Base-by-base conservation (phyloP, 192 early-diverging fungal species). In the Backusella sp. region DNA sequence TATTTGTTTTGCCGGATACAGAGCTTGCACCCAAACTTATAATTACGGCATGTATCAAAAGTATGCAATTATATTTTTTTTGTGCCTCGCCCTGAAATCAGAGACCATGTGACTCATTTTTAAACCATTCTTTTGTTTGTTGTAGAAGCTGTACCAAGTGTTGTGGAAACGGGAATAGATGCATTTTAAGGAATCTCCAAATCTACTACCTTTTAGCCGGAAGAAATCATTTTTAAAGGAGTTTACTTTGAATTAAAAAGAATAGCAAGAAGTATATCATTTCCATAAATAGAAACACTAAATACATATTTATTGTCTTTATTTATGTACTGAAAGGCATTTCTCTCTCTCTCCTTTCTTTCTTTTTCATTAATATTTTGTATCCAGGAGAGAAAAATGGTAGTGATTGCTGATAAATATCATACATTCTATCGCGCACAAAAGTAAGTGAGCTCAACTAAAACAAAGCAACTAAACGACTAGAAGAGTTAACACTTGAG, bases 261-360 rank as follows among this genome's bases (percentile, higher is more conserved):
- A 62, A 62, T 14, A 0, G 9, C 26, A 26, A 62, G 56, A 62
- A 28, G 12, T 62, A 62, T 12, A 62, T 2, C 1, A 62, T 14
- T 62, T 62, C 56, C 56, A 62, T 26, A 62, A 62, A 62, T 62
- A 62, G 56, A 23, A 62, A 26, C 21, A 59, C 53, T 59, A 26
- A 59, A 59, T 59, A 23, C 53, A 59, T 59, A 23, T 26, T 21
- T 23, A 59, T 4, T 59, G 9, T 26, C 3, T 14, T 14, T 44
- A 44, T 44, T 44, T 53, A 21, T 53, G 0, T 28, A 1, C 11
- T 62, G 21, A 11, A 26, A 62, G 56, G 12, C 26, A 62, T 62
- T 62, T 62, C 56, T 26, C 56, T 53, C n/a, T n/a, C 19, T 59
- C 23, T 28, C 23, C 12, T 28, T 28, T 14, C 56, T 14, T n/a